phyloP scores from a whole-genome alignment of 2,329 filamentous ascomycete species.

The Aspergillus neoniger region DNA sequence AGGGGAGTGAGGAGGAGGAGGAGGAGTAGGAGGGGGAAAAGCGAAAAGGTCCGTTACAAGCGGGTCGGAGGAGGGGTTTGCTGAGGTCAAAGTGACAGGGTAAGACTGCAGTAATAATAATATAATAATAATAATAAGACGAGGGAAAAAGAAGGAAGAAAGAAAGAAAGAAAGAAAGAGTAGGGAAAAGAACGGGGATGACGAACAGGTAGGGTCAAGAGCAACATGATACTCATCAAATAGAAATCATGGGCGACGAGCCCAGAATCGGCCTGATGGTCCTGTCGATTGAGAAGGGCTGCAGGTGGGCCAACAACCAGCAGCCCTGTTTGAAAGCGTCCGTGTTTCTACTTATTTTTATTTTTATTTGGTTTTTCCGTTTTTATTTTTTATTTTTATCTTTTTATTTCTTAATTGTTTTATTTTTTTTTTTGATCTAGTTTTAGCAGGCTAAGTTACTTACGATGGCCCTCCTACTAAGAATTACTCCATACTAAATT shows the following conservation, averaged over 20 bases:
- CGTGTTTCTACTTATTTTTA: constrained; percentile 5
- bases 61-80: constrained; percentile 24
- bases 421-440: too few species aligned
- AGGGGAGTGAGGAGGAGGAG: constrained; percentile 12
- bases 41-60: constrained; percentile 17
- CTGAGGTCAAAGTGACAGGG: constrained; percentile 21
- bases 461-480: too few species aligned
- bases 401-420: too few species aligned
- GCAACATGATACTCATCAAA: constrained; percentile 16
- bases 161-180: neutral
- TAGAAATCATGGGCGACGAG: constrained; percentile 15
- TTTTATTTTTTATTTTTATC: constrained; percentile 6
- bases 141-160: neutral
- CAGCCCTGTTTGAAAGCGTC: constrained; percentile 16
- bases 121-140: too few species aligned
- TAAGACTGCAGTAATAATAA: constrained; percentile 14
- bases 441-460: too few species aligned
- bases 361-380: constrained; percentile 3
- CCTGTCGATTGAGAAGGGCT: constrained; percentile 21
- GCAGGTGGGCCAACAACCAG: constrained; percentile 18
- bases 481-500: neutral
- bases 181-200: constrained; percentile 1
- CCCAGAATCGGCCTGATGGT: constrained; percentile 16
- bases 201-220: constrained; percentile 8
- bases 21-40: constrained; percentile 5